Base-by-base conservation (phyloP, 78 protist species). In the Dictyostelium capitatum region DNA sequence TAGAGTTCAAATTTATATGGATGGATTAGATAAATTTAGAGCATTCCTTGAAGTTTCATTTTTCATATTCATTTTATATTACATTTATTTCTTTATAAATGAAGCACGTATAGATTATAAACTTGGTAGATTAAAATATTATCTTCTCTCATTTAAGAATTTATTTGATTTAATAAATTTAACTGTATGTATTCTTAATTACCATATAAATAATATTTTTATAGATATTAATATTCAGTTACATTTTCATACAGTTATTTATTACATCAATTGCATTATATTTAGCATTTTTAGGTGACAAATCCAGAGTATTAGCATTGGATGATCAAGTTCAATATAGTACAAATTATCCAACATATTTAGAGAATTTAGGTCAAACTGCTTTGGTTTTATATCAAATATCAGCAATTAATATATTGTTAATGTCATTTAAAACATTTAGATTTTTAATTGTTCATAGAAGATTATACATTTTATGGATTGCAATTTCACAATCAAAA, bases 371-470 rank as follows among this genome's bases (percentile, higher is more conserved):
- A 6, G 92, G 92, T 30, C 78, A 87, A 64, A 87, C 92, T 77
- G 92, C 92, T 20, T 77, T 87, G 10, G 92, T 87, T 15, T 87
- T 70, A 43, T 87, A 87, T 79, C 92, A 87, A 87, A 17, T 87
- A 8, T 32, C 59, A 59, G 92, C 92, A n/a, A 87, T 87, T 19
- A 87, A 84, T 87, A 87, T 87, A 20, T 77, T 87, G 64, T 87
- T 87, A 32, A 47, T 87, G 78, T 82, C 92, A 48, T 87, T 87
- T 41, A 87, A 87, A 64, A 87, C 92, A 87, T 87, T 87, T 87
- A 87, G 83, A 87, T 87, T 51, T 77, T 77, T 87, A 30, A 53
- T 74, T 6, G 57, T 87, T 17, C 92, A 87, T 62, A 87, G 83
- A 87, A 37, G 92, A 77, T 32, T 87, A 4, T 87, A 87, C 65